Evolutionary conservation across 139 green algal species (phyloP).

Genomic region (Chlorella sorokiniana): DNA sequence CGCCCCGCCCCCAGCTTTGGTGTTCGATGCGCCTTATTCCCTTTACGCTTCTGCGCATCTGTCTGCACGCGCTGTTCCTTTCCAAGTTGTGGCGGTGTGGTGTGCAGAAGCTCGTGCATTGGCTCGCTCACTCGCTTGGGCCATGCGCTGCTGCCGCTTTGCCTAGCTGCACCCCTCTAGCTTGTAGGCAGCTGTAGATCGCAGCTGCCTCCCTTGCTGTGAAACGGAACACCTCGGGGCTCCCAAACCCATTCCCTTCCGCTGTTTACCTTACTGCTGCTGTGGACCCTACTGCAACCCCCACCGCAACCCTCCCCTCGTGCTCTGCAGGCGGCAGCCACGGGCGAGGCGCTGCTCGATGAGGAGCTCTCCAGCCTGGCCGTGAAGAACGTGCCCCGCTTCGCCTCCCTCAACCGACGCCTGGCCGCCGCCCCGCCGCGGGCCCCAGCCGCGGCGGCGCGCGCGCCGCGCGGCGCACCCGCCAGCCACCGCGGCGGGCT

Average conservation of each 20-base stretch:
- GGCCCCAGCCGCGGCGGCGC: slow-evolving; percentile 4
- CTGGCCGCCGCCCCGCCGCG: slow-evolving; percentile 37
- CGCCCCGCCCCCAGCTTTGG: no score
- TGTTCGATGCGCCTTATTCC: no score
- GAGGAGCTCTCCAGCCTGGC: slow-evolving; percentile 62
- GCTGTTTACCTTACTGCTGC: background rate
- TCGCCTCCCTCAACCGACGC: slow-evolving; percentile 66
- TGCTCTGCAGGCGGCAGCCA: slow-evolving; percentile 58
- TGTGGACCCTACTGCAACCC: background rate
- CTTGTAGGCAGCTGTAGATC: no score
- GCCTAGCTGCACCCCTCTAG: no score
- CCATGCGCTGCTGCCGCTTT: no score
- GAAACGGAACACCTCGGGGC: no score
- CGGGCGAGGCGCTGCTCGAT: slow-evolving; percentile 62
- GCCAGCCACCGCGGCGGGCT: background rate
- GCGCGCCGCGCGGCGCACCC: background rate
- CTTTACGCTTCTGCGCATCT: no score
- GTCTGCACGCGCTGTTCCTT: no score
- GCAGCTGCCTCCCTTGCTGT: no score
- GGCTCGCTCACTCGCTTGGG: no score
- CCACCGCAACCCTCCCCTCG: background rate
- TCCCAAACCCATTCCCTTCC: background rate
- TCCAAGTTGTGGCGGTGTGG: no score
- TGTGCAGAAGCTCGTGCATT: no score
- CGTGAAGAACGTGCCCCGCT: slow-evolving; percentile 50